Base-by-base conservation (phyloP, 1,284 basidiomycete genomes). In the Polyporus tsugae region DNA sequence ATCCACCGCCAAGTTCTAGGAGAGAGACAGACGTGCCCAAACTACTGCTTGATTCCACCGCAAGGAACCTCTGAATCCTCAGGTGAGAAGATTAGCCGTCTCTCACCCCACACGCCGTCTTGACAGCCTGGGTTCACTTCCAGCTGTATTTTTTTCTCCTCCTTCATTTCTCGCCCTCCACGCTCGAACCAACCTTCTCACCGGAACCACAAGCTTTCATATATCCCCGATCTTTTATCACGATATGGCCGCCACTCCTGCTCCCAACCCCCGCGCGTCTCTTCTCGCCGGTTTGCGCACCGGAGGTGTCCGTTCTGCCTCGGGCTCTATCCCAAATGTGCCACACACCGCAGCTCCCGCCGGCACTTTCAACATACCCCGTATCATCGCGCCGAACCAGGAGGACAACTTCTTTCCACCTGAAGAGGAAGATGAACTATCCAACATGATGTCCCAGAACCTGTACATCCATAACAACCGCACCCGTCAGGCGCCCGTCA, bases 271-370 rank as follows among this genome's bases (percentile, higher is more conserved):
- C 74, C 91, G 93, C 76, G 93, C 93, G 66, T 92, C 92, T 72
- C 91, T 95, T 76, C 91, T 95, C 80, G 86, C 91, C 71, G 92
- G 91, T 75, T 92, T 95, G 76, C 91, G 93, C 79, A 95, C 93
- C 66, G 93, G 93, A 79, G 93, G 93, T 65, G 93, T 94, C 69
- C 91, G 93, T 75, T 89, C 92, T 19, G 78, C 85, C 57, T 90
- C 91, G 70, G 82, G 83, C 74, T 81, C 78, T 73, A 79, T 87
- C 33, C 91, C 92, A 53, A 89, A 91, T 73, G 79, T 87, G 35
- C 91, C 92, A 58, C 89, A 91, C 79, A 90, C 91, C 59, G 90
- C 91, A 66, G 88, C 89, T 38, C 88, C 89, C 36, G 81, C 83
- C 62, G 84, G 82, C 71, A 81, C 89, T 38, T 92, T 92, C 84